These are phyloP conservation scores for Chaetoscypha palmicola DNA, from an alignment of 2,329 filamentous ascomycete species.

Conservation along the genomic window DNA sequence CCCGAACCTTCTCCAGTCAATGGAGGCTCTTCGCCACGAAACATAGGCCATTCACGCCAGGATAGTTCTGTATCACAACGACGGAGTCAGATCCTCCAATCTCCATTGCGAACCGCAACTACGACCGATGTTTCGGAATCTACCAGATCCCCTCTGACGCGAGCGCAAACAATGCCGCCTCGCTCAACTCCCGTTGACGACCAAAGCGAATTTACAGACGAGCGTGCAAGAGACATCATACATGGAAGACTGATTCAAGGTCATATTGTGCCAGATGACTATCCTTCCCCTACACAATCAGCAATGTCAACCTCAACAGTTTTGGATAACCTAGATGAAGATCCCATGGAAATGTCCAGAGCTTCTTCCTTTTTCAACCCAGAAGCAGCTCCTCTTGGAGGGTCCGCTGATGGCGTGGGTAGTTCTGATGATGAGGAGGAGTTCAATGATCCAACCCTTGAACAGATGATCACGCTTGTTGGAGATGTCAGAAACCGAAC, in stretches of 20 bases:
- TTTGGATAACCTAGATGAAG: constrained; percentile 54
- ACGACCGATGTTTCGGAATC: constrained; percentile 3
- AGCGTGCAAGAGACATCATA: constrained; percentile 81
- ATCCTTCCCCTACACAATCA: constrained; percentile 70
- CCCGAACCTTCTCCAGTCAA: constrained; percentile 3
- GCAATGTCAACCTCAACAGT: constrained; percentile 53
- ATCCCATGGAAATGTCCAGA: constrained; percentile 73
- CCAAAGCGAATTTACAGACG: constrained; percentile 43
- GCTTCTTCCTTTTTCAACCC: constrained; percentile 75
- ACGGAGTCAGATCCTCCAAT: constrained; percentile 17
- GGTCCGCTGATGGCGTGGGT: constrained; percentile 74
- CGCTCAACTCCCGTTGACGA: constrained; percentile 25
- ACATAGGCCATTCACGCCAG: constrained; percentile 18
- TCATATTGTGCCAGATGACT: constrained; percentile 91
- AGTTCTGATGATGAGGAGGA: constrained; percentile 92
- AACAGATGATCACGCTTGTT: constrained; percentile 96
- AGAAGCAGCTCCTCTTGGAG: constrained; percentile 63
- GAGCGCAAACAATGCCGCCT: constrained; percentile 17
- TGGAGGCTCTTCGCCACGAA: constrained; percentile 15
- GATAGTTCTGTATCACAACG: constrained; percentile 23
- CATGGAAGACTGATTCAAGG: constrained; percentile 87
- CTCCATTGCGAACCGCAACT: constrained; percentile 21
- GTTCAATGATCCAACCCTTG: constrained; percentile 70
- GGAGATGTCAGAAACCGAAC: constrained; percentile 83
- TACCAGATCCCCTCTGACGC: constrained; percentile 21